Conservation (phyloP, 345 rosid genomes). For the Leavenworthia alabamica region DNA sequence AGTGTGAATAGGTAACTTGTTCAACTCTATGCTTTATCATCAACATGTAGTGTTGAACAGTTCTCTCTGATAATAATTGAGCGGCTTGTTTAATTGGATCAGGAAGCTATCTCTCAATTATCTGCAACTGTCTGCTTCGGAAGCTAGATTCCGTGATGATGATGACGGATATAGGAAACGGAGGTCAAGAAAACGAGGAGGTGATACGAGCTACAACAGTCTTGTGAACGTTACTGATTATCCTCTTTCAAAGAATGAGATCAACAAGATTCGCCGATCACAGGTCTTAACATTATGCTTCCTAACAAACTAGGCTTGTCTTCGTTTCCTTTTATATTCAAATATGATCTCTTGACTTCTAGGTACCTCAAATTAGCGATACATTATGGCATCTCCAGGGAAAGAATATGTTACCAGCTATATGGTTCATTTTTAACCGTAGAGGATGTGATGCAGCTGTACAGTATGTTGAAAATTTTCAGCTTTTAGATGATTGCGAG, state of each 20-base stretch:
- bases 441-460: constrained; percentile 97
- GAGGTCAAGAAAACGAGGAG: constrained; percentile 50
- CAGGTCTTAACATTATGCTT: constrained; percentile 40
- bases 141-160: constrained; percentile 46
- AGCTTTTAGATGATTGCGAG: constrained; percentile 78
- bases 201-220: constrained; percentile 34
- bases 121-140: constrained; percentile 59
- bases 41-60: not conserved
- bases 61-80: constrained; percentile 4
- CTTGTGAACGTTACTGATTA: constrained; percentile 37
- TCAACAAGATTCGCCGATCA: constrained; percentile 67
- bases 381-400: constrained; percentile 65
- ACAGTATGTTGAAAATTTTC: constrained; percentile 68
- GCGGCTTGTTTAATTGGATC: constrained; percentile 29
- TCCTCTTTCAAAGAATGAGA: constrained; percentile 78
- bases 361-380: constrained; percentile 86
- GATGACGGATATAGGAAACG: constrained; percentile 52
- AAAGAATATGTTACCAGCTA: constrained; percentile 83
- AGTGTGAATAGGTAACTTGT: constrained; percentile 63
- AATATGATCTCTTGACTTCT: constrained; percentile 21
- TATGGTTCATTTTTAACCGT: constrained; percentile 93
- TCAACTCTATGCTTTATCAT: not conserved
- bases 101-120: constrained; percentile 85
- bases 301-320: not conserved
- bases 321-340: not conserved